Evolutionary conservation across 2,329 filamentous ascomycete species (phyloP).

Genomic region (Botrytis tulipae): DNA sequence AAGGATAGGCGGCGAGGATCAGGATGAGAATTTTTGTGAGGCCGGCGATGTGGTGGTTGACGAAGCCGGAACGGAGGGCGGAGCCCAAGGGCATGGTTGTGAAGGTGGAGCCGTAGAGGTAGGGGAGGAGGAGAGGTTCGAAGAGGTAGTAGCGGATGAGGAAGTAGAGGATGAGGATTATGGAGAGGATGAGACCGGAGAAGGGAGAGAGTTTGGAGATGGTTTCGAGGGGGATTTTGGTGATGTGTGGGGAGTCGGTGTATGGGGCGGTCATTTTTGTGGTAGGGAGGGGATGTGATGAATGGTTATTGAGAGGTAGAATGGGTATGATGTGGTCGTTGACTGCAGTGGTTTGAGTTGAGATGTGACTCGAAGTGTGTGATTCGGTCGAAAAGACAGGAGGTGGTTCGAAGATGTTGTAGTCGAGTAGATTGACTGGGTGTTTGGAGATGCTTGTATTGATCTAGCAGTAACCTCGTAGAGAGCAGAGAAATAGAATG

Average conservation of each 20-base stretch:
- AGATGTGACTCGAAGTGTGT: neutral
- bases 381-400: neutral
- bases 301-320: neutral
- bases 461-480: neutral
- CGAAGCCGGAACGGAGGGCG: constrained; percentile 42
- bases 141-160: constrained; percentile 40
- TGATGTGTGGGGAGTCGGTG: constrained; percentile 28
- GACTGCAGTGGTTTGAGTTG: too few relatives aligned
- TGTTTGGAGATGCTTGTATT: neutral
- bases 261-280: neutral
- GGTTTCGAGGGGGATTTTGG: constrained; percentile 28
- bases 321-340: neutral
- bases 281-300: too few relatives aligned
- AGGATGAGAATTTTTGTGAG: constrained; percentile 44
- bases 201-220: constrained; percentile 35
- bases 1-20: constrained; percentile 43
- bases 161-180: constrained; percentile 35
- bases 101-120: constrained; percentile 41
- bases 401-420: neutral
- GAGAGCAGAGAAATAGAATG: neutral
- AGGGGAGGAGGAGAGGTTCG: constrained; percentile 41
- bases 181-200: constrained; percentile 34
- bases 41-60: constrained; percentile 48
- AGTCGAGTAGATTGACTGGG: neutral
- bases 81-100: constrained; percentile 38